Evolutionary conservation across 768 basidiomycete species (phyloP).

Genomic region (Pleurotus citrinopileatus): DNA sequence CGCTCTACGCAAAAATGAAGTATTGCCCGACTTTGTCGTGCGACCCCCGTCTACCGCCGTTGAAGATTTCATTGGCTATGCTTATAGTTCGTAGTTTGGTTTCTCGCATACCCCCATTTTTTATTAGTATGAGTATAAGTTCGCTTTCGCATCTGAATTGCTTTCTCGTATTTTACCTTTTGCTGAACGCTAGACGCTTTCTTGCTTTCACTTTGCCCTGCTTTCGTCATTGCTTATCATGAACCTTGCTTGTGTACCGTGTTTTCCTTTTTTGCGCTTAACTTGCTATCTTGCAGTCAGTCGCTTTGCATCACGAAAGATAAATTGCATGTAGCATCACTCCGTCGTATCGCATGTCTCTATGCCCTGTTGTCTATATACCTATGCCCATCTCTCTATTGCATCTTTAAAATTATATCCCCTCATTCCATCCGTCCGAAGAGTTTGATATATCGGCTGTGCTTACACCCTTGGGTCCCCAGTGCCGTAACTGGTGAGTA

Average conservation of each 20-base stretch:
- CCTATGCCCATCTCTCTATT: constrained; percentile 10
- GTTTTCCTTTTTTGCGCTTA: neutral
- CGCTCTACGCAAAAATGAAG: constrained; percentile 50
- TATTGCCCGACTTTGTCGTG: constrained; percentile 58
- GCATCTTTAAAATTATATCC: constrained; percentile 4
- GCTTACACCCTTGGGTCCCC: too few species aligned
- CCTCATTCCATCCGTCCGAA: neutral
- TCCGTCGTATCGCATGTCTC: constrained; percentile 11
- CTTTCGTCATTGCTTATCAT: neutral
- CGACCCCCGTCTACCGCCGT: constrained; percentile 51
- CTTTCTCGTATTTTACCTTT: constrained; percentile 12
- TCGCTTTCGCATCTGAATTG: constrained; percentile 13
- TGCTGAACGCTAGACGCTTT: constrained; percentile 12
- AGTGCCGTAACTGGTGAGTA: too few species aligned
- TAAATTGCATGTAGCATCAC: constrained; percentile 11
- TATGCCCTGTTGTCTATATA: constrained; percentile 17
- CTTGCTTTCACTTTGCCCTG: neutral
- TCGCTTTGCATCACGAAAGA: constrained; percentile 8
- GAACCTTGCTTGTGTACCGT: neutral
- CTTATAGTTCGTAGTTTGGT: constrained; percentile 30
- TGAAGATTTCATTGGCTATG: constrained; percentile 37
- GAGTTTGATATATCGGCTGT: too few species aligned
- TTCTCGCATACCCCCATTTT: constrained; percentile 11
- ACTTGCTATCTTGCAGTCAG: constrained; percentile 5
- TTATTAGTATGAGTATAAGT: constrained; percentile 11